Evolutionary conservation across 176 grass and related monocot genomes (phyloP).

Genomic region (Lolium perenne): DNA sequence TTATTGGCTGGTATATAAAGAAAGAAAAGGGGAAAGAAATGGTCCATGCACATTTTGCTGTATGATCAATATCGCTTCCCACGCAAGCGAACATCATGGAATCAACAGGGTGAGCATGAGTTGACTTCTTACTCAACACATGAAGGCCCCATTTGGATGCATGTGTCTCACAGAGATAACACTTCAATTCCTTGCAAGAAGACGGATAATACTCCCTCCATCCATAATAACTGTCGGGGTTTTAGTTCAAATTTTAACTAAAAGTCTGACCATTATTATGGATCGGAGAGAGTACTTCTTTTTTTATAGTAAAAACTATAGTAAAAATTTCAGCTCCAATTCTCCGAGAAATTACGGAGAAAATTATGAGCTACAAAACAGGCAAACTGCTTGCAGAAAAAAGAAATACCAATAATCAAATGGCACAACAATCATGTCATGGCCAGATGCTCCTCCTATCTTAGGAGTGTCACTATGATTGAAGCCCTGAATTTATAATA

Average conservation of each 20-base stretch:
- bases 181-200: background rate
- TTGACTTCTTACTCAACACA: constrained; percentile 17
- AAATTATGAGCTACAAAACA: background rate
- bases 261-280: no score
- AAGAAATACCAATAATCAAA: background rate
- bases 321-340: background rate
- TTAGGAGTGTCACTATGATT: constrained; percentile 38
- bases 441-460: constrained; percentile 34
- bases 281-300: no score
- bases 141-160: background rate
- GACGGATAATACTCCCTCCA: no score
- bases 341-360: background rate
- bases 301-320: background rate
- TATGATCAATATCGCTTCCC: constrained; percentile 41
- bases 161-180: background rate
- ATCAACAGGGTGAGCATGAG: background rate
- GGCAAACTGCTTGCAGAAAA: background rate
- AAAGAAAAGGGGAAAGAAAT: background rate
- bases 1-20: background rate
- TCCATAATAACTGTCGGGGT: no score
- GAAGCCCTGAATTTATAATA: background rate
- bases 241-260: no score
- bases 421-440: constrained; percentile 10
- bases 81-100: constrained; percentile 59
- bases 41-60: constrained; percentile 9